phyloP scores from a whole-genome alignment of 2,329 filamentous ascomycete species.

The Cryphonectria parasitica region DNA sequence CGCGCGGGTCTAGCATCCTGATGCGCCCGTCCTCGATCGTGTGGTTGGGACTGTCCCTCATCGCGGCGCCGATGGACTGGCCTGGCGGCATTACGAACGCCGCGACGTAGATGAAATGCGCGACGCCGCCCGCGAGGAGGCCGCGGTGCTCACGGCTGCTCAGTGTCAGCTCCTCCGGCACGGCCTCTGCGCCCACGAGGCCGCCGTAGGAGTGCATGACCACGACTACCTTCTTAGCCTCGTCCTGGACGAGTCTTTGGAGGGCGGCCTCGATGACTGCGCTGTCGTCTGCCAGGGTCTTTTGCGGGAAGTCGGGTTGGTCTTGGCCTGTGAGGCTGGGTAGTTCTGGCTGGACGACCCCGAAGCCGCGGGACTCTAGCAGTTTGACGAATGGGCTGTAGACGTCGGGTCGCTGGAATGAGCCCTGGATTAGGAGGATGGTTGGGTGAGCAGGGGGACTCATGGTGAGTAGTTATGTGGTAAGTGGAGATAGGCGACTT shows the following conservation, averaged over 20 bases:
- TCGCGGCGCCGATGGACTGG: constrained; percentile 27
- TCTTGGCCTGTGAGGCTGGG: constrained; percentile 12
- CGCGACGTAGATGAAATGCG: constrained; percentile 31
- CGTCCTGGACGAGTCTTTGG: constrained; percentile 24
- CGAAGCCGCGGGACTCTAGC: constrained; percentile 11
- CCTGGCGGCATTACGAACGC: constrained; percentile 32
- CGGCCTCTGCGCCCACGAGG: constrained; percentile 33
- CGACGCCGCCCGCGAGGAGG: constrained; percentile 29
- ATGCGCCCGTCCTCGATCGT: constrained; percentile 27
- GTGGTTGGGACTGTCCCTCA: constrained; percentile 2
- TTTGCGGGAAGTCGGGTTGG: constrained; percentile 5
- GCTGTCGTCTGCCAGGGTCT: background rate
- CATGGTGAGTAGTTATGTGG: background rate
- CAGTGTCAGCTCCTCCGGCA: constrained; percentile 28
- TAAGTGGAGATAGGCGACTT: background rate
- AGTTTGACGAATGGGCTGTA: constrained; percentile 4
- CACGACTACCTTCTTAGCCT: constrained; percentile 30
- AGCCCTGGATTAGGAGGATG: constrained; percentile 13
- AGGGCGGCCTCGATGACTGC: background rate
- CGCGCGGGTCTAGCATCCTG: constrained; percentile 19
- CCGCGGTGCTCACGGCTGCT: constrained; percentile 24
- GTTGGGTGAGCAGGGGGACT: background rate
- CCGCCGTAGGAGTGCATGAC: constrained; percentile 36
- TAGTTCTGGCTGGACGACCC: constrained; percentile 10
- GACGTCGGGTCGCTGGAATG: constrained; percentile 10